Base-by-base conservation (phyloP, 257 asterid genomes). In the Salvia miltiorrhiza region DNA sequence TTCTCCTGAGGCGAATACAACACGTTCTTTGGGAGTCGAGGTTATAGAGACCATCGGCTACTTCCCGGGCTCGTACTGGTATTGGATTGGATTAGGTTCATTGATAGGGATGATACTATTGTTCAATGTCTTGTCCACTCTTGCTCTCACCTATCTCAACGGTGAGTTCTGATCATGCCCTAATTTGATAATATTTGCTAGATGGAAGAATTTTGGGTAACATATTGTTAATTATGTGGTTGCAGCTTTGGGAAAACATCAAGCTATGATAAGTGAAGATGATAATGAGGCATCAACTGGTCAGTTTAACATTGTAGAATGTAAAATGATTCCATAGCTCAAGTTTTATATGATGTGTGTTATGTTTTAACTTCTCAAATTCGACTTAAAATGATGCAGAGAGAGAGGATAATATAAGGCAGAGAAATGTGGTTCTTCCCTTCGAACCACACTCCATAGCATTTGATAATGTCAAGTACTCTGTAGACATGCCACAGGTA, bases 401-500 rank as follows among this genome's bases (percentile, higher is more conserved):
- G 57, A 74, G 57, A 11, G 66, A 70, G 3, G 72, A 59, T 4
- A 48, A 64, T 17, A 69, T 56, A 19, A 69, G 24, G 11, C 73
- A 69, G 28, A 66, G 73, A 43, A 77, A 74, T 13, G 67, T 80
- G 23, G 75, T 78, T 78, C 84, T 85, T 76, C 87, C 90, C 28
- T 82, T 85, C 44, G 83, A 82, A 72, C 86, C 86, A 9, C 88
- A 82, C 68, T 80, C 74, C 65, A 74, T 85, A 20, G 75, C 72
- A 8, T 82, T 85, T 72, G 79, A 77, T 58, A 82, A 85, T 2
- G 60, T 85, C 65, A 76, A 67, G 54, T 85, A 85, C 77, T 83
- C 90, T 14, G 86, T 85, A 58, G 88, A 85, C 85, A 82, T 85
- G 88, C 90, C 88, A 19, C 86, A 76, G 88, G 90, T 85, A 74